Evolutionary conservation across 495 filamentous ascomycete genomes (phyloP).

Genomic region (Trichoderma reesei): DNA sequence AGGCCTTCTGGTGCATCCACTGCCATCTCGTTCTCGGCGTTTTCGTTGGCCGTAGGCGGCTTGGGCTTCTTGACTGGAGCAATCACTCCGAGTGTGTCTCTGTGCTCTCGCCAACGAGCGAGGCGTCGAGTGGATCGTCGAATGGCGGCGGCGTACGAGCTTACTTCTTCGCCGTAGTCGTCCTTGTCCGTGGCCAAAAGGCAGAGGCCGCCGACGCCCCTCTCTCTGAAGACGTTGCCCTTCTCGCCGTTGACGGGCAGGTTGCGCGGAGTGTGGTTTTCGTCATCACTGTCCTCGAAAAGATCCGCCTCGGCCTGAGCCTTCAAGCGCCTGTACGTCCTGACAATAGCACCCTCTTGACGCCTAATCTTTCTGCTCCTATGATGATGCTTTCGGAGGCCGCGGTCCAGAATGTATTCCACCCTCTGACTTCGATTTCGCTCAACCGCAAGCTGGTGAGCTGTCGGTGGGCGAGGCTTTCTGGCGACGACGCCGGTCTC

Average conservation of each 20-base stretch:
- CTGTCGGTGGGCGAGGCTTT: conserved; percentile 70
- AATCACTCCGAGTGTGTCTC: conserved; percentile 38
- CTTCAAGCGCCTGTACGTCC: conserved; percentile 58
- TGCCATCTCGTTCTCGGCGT: conserved; percentile 12
- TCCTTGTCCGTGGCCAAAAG: conserved; percentile 54
- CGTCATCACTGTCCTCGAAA: conserved; percentile 73
- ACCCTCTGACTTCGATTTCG: conserved; percentile 80
- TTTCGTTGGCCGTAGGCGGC: conserved; percentile 14
- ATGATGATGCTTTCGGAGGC: conserved; percentile 54
- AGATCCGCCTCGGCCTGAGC: conserved; percentile 58
- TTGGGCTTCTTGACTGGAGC: conserved; percentile 29
- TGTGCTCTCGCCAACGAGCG: conserved; percentile 58
- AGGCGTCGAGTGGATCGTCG: conserved; percentile 59
- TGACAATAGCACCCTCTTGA: conserved; percentile 52
- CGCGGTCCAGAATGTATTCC: conserved; percentile 74
- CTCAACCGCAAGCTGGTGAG: conserved; percentile 88
- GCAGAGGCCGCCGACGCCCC: conserved; percentile 59
- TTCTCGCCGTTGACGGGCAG: conserved; percentile 25
- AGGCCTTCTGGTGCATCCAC: background rate
- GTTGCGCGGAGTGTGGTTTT: conserved; percentile 31
- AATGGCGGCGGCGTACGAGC: conserved; percentile 60
- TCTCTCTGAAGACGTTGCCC: conserved; percentile 34
- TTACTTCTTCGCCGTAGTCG: conserved; percentile 72
- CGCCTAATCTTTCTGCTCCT: conserved; percentile 49
- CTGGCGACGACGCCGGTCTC: conserved; percentile 33